Evolutionary conservation across 2,329 filamentous ascomycete species (phyloP).

Genomic region (Sporothrix protearum): DNA sequence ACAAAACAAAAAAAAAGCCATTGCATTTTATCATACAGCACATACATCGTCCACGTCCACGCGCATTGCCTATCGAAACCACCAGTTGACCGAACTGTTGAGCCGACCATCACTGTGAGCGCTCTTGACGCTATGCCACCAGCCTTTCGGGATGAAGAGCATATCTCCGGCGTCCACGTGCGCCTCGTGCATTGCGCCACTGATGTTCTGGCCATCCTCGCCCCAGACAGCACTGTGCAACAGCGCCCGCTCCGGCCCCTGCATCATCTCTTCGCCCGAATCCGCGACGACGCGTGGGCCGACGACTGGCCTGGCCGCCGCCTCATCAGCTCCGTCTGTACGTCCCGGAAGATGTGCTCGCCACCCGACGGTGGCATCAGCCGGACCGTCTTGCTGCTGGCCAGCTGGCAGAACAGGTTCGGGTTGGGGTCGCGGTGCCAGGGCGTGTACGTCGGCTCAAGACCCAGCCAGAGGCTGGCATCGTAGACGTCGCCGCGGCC

Average conservation of each 20-base stretch:
- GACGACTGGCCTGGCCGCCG: slow-evolving; percentile 15
- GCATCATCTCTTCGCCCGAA: slow-evolving; percentile 89
- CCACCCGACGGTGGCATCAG: slow-evolving; percentile 65
- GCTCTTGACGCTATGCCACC: slow-evolving; percentile 83
- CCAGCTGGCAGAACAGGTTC: slow-evolving; percentile 84
- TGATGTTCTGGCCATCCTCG: slow-evolving; percentile 17
- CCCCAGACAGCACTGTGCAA: slow-evolving; percentile 72
- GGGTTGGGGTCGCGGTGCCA: slow-evolving; percentile 91
- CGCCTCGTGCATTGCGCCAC: slow-evolving; percentile 47
- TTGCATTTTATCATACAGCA: neutral
- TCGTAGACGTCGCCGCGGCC: slow-evolving; percentile 76
- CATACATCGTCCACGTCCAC: too few relatives aligned
- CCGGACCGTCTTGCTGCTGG: slow-evolving; percentile 68
- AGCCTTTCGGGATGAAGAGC: slow-evolving; percentile 75
- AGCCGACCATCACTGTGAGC: slow-evolving; percentile 42
- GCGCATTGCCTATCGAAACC: slow-evolving; percentile 57
- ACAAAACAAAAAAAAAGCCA: slow-evolving; percentile 11
- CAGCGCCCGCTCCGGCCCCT: slow-evolving; percentile 63
- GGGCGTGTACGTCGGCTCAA: slow-evolving; percentile 83
- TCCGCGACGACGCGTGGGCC: slow-evolving; percentile 36
- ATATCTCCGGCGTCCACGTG: slow-evolving; percentile 62
- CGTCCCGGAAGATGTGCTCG: slow-evolving; percentile 56
- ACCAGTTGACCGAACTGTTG: slow-evolving; percentile 65
- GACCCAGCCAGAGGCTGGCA: slow-evolving; percentile 83
- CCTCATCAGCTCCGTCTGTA: slow-evolving; percentile 43